Evolutionary conservation across 2,329 filamentous ascomycete genomes (phyloP).

Genomic region (Uncinocarpus reesii): DNA sequence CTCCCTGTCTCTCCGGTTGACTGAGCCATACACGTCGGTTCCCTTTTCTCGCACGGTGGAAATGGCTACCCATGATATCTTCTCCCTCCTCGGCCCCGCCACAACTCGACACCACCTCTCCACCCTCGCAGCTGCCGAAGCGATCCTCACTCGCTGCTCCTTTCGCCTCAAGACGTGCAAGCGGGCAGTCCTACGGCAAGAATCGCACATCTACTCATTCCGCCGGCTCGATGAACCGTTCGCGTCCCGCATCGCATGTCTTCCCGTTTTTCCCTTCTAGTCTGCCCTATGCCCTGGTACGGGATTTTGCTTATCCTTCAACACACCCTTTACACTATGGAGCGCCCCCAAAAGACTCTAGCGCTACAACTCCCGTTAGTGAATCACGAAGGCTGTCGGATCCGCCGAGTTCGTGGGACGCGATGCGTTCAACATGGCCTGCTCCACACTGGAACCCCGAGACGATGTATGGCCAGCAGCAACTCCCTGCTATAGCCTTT

Average conservation of each 20-base stretch:
- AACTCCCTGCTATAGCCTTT: conserved; percentile 72
- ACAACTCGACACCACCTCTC: conserved; percentile 23
- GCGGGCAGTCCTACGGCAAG: conserved; percentile 60
- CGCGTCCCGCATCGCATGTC: conserved; percentile 68
- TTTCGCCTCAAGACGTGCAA: conserved; percentile 47
- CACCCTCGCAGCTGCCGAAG: conserved; percentile 22
- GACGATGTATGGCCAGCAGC: conserved; percentile 52
- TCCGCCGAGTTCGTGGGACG: conserved; percentile 65
- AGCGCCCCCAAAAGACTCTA: conserved; percentile 68
- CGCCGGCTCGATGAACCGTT: conserved; percentile 50
- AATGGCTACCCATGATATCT: conserved; percentile 30
- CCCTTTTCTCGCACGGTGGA: conserved; percentile 1
- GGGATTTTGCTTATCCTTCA: conserved; percentile 86
- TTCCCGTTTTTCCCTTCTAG: conserved; percentile 79
- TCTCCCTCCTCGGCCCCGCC: conserved; percentile 26
- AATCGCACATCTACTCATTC: conserved; percentile 79
- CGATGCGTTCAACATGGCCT: conserved; percentile 49
- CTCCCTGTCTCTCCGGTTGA: not conserved
- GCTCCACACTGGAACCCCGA: conserved; percentile 39
- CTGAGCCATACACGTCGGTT: not conserved
- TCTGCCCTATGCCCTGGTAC: conserved; percentile 76
- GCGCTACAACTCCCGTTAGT: conserved; percentile 73
- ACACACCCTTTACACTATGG: conserved; percentile 87
- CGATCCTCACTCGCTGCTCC: conserved; percentile 44
- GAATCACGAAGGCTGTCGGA: conserved; percentile 76